These are phyloP conservation scores for Chlorella sp. DNA, from an alignment of 139 green algal species.

Conservation along the genomic window DNA sequence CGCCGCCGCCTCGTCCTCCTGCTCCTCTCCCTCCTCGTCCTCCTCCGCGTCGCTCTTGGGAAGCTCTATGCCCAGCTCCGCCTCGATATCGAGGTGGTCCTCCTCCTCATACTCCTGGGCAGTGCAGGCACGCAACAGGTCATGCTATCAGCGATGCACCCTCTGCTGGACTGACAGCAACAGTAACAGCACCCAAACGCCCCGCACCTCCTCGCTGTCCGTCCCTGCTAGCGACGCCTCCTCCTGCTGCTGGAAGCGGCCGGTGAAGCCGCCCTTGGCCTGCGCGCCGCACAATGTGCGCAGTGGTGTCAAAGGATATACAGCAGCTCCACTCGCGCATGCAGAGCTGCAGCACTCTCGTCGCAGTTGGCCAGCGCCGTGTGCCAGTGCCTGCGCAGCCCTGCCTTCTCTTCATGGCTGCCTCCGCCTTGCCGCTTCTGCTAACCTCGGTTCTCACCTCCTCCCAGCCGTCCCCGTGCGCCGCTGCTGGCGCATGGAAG, in stretches of 20 bases:
- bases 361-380: no score
- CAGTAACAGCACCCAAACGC: background rate
- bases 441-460: conserved; percentile 26
- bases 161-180: background rate
- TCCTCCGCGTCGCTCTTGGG: conserved; percentile 51
- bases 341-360: no score
- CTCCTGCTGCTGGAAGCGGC: conserved; percentile 14
- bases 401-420: no score
- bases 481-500: background rate
- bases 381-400: no score
- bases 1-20: conserved; percentile 25
- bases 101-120: conserved; percentile 18
- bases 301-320: no score
- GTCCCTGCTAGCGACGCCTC: background rate
- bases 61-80: conserved; percentile 57
- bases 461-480: conserved; percentile 35
- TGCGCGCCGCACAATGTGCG: no score
- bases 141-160: background rate
- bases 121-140: background rate
- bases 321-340: no score
- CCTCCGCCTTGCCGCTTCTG: no score
- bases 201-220: conserved; percentile 30
- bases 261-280: conserved; percentile 22
- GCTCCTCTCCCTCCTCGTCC: conserved; percentile 41
- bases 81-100: conserved; percentile 44